Evolutionary conservation across 306 rosid species (phyloP), one percentile per base, ranked within the genome.

Genomic region (cucumber (Cucumis sativus)): DNA sequence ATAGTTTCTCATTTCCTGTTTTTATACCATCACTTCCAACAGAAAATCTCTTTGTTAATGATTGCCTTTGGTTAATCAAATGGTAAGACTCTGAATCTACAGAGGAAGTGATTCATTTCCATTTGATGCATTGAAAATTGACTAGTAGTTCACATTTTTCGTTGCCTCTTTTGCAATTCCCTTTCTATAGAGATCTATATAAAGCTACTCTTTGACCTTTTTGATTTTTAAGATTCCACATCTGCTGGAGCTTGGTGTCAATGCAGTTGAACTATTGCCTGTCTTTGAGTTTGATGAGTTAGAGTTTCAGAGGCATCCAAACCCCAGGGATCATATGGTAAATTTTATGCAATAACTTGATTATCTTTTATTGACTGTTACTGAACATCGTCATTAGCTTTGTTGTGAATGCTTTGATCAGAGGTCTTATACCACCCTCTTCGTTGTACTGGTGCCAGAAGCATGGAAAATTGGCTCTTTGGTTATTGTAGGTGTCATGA

Each of bases 261-360:
- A 92, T 85, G 97, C 97, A 23, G 90, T 95, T 78, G 99, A 95
- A 79, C 78, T 95, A 87, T 82, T 88, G 72, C 97, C 99, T 60
- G 84, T 92, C 78, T 92, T 95, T 61, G 99, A 95, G 86, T 95
- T 92, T 84, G 99, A 95, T 72, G 99, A 95, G 82, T 43, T 95
- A 61, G 99, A 95, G 85, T 80, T 95, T 60, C 99, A 95, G 78
- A 89, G 97, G 90, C 87, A 84, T 39, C 89, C 83, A 78, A 95
- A 95, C 65, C 92, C 96, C 58, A 90, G 99, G 92, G 93, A 92
- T 87, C 99, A 95, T 89, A 65, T 95, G 99, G 99, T 95, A 90
- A 39, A n/a, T 49, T 14, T 47, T 10, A 47, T 51, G 6, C 74
- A 9, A 25, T 33, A 23, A 61, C 20, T 77, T 41, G 23, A 20